These are phyloP conservation scores for Venturia carpophila DNA, from an alignment of 2,329 filamentous ascomycete genomes.

Conservation along the genomic window DNA sequence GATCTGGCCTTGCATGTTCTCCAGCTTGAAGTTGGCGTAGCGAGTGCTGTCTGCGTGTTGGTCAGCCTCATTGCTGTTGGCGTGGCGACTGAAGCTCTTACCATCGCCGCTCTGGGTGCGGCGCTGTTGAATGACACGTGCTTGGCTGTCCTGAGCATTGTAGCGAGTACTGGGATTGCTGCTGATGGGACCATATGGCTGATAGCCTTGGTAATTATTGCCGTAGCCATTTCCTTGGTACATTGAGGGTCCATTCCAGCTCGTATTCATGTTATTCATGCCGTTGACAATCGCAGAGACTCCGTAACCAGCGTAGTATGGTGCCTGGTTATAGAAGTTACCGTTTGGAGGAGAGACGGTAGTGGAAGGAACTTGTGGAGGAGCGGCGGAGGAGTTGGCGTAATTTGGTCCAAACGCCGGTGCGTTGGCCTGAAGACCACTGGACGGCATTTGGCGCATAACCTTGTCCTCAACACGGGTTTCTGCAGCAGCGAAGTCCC, in stretches of 20 bases:
- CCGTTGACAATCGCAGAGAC: constrained; percentile 9
- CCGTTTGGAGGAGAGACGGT: constrained; percentile 4
- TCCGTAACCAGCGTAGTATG: constrained; percentile 28
- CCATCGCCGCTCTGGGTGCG: constrained; percentile 68
- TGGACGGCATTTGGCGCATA: constrained; percentile 54
- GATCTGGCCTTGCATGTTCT: constrained; percentile 73
- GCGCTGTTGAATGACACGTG: constrained; percentile 66
- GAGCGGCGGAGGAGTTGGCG: constrained; percentile 22
- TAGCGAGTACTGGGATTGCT: constrained; percentile 36
- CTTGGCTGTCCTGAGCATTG: constrained; percentile 57
- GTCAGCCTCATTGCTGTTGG: constrained; percentile 6
- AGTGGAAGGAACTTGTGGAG: background rate
- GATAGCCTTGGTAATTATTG: constrained; percentile 43
- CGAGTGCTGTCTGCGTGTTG: constrained; percentile 49
- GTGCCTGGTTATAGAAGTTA: background rate
- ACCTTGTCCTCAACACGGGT: constrained; percentile 42
- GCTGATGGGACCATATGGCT: constrained; percentile 39
- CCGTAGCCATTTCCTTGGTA: constrained; percentile 38
- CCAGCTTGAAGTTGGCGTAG: constrained; percentile 74
- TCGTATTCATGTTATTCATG: constrained; percentile 37
- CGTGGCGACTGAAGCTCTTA: constrained; percentile 24
- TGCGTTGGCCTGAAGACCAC: constrained; percentile 71
- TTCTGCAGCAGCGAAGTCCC: constrained; percentile 53
- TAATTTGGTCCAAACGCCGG: constrained; percentile 64
- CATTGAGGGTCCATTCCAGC: constrained; percentile 15